Conservation (phyloP, 1,284 basidiomycete species). For the Kwoniella shivajii region DNA sequence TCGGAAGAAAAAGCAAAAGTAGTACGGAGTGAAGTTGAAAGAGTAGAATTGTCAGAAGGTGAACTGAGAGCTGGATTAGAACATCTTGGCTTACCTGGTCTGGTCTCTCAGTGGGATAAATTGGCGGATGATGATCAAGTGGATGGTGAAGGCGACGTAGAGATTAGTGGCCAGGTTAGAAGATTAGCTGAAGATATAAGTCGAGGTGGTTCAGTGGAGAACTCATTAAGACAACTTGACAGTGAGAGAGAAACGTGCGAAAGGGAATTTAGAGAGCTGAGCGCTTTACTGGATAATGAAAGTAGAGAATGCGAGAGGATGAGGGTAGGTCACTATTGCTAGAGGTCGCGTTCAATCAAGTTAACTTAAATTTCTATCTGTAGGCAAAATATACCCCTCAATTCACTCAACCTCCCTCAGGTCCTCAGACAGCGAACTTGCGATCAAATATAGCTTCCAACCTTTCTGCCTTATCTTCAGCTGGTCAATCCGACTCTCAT, state of each 20-base stretch:
- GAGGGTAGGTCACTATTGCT: conserved; percentile 57
- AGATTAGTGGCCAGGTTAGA: conserved; percentile 70
- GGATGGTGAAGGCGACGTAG: conserved; percentile 57
- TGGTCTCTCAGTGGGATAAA: conserved; percentile 72
- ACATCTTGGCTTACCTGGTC: conserved; percentile 75
- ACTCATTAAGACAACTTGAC: conserved; percentile 64
- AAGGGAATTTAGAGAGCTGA: conserved; percentile 64
- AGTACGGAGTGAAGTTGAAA: conserved; percentile 84
- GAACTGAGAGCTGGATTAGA: conserved; percentile 81
- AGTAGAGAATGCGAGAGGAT: conserved; percentile 78
- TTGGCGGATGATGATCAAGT: conserved; percentile 66
- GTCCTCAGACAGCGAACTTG: conserved; percentile 68
- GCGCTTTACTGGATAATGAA: conserved; percentile 72
- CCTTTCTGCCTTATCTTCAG: conserved; percentile 72
- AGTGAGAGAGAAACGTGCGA: conserved; percentile 66
- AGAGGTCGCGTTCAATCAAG: neutral
- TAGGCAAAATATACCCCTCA: conserved; percentile 77
- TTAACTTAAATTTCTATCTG: neutral
- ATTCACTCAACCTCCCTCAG: conserved; percentile 88
- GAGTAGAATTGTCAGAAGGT: conserved; percentile 77
- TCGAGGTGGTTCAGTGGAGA: conserved; percentile 61
- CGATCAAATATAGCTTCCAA: conserved; percentile 82
- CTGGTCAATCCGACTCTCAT: conserved; percentile 75
- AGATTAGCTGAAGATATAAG: conserved; percentile 76
- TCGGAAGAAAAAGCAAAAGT: conserved; percentile 99